These are phyloP conservation scores for Eimeria praecox DNA, from an alignment of 169 alveolate genomes.

Conservation along the genomic window DNA sequence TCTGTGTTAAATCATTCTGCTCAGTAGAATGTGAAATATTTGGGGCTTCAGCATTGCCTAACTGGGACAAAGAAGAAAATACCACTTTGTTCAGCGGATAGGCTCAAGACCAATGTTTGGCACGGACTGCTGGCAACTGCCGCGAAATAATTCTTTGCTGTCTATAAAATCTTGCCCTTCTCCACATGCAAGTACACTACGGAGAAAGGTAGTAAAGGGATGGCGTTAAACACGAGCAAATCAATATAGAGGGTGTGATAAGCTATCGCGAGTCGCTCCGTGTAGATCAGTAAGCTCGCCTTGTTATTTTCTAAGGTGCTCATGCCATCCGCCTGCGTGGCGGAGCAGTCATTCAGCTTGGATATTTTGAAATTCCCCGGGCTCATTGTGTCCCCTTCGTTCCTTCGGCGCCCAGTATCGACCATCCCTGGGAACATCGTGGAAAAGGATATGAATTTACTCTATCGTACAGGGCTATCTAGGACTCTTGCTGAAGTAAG, in stretches of 20 bases:
- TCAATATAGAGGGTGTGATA: no score
- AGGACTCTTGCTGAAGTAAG: background rate
- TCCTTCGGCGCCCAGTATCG: background rate
- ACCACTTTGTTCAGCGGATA: background rate
- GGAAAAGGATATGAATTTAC: background rate
- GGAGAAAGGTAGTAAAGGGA: background rate
- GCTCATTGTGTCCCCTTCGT: background rate
- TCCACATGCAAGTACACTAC: background rate
- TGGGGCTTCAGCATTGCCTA: background rate
- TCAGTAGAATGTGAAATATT: background rate
- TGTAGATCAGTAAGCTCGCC: slow-evolving; percentile 9
- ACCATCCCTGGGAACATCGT: background rate
- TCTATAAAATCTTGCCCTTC: no score
- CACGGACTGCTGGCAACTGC: background rate
- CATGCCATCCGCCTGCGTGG: background rate
- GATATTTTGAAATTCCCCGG: background rate
- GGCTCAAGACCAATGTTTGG: background rate
- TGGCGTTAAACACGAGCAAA: no score
- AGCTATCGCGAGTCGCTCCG: background rate
- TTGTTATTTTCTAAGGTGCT: slow-evolving; percentile 23
- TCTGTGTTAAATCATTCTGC: background rate
- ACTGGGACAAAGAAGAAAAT: background rate
- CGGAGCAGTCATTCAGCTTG: slow-evolving; percentile 6
- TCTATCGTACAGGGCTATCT: background rate
- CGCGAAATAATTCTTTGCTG: background rate